A percentile compares a stretch with the other conserved stretches of the same genome.
Evolutionary conservation across 129 eudicot species (phyloP).

Genomic region (Kitagawia praeruptora): DNA sequence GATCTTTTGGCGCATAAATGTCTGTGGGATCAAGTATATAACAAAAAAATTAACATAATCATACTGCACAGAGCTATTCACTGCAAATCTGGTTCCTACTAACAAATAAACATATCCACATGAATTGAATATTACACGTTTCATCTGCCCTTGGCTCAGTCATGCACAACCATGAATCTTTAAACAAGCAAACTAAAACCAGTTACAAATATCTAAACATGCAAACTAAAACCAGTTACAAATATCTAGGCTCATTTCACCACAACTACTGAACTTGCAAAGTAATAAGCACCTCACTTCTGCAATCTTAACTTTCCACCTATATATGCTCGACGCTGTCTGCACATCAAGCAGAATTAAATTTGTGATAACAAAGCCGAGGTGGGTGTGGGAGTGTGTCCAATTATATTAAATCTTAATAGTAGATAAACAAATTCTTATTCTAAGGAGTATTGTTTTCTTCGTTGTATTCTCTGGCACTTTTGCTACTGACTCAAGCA

Average conservation of each 20-base stretch:
- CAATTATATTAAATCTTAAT: too few species aligned
- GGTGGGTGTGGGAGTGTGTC: too few species aligned
- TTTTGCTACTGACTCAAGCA: neutral
- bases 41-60: neutral
- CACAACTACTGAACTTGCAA: neutral
- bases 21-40: constrained; percentile 26
- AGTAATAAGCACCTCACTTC: neutral
- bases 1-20: constrained; percentile 85
- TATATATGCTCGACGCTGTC: neutral
- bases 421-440: neutral
- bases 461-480: neutral
- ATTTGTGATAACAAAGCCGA: too few species aligned
- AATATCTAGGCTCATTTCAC: neutral
- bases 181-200: neutral
- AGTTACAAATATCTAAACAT: neutral
- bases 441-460: neutral
- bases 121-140: neutral
- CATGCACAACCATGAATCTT: neutral
- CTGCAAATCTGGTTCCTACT: neutral
- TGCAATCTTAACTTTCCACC: neutral
- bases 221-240: neutral
- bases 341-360: neutral
- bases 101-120: neutral
- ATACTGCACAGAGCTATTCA: neutral
- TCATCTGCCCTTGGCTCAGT: neutral